Evolutionary conservation across 1,284 basidiomycete species (phyloP), one percentile per base, ranked within the genome.

Genomic region (Wolfiporia cocos): DNA sequence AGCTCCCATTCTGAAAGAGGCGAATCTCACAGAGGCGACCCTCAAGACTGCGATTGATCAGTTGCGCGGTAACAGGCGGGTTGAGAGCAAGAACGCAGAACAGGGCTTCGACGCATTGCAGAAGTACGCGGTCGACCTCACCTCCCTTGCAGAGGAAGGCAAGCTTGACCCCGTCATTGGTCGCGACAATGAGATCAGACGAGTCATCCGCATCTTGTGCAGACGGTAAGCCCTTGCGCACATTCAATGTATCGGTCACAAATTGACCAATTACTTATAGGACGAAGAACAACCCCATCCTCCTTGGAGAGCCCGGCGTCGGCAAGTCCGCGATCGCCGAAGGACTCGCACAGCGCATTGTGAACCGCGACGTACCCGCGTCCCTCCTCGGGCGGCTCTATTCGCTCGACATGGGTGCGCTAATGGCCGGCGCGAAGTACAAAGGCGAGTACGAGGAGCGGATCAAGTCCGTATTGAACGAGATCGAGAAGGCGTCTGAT

Each of bases 401-500:
- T 56, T 88, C 84, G 40, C 73, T 93, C 19, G 94, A 97, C 62
- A 88, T 97, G 82, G 95, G 92, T 51, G 89, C 93, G 0, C 76
- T 97, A 46, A 95, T 94, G 87, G 92, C 93, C 5, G 92, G 95
- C 41, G 94, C 92, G 26, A 93, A 92, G 63, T 95, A 91, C 71
- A 92, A 92, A 64, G 94, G 94, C 47, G 92, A 98, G 67, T 99
- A 94, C 65, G 95, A 99, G 66, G 95, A 99, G 62, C 86, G 95
- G 37, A 82, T 98, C 66, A 98, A 97, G 67, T 72, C 86, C 11
- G 92, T 98, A 46, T 70, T 98, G 39, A 81, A 81, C 62, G 96
- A 99, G 66, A 85, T 98, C 48, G 95, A 98, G 65, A 94, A 96
- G 66, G 81, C 89, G 3, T 72, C 83, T 0, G 82, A 92, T 42